Evolutionary conservation across 2,329 filamentous ascomycete species (phyloP).

Genomic region (Cryphonectria radicalis): DNA sequence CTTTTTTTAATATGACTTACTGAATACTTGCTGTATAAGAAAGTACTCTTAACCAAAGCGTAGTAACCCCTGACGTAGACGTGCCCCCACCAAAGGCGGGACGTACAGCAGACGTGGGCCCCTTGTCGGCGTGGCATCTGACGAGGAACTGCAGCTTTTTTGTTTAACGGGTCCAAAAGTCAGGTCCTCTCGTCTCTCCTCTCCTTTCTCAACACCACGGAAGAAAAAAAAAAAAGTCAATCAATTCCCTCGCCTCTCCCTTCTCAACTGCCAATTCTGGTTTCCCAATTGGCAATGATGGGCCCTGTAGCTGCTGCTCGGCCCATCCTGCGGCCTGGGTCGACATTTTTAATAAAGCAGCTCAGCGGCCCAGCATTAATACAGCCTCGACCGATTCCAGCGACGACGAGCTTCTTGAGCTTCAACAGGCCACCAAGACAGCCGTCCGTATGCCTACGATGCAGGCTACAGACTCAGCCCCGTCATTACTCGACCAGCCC

Average conservation of each 20-base stretch:
- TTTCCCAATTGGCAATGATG: conserved; percentile 26
- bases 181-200: background rate
- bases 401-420: conserved; percentile 18
- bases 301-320: conserved; percentile 30
- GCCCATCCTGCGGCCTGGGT: conserved; percentile 28
- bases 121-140: conserved; percentile 13
- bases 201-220: background rate
- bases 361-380: conserved; percentile 29
- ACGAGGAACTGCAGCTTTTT: background rate
- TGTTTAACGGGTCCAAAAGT: background rate
- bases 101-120: background rate
- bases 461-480: conserved; percentile 32
- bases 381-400: conserved; percentile 14
- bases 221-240: background rate
- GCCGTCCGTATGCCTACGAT: conserved; percentile 38
- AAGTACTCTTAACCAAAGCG: background rate
- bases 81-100: conserved; percentile 3
- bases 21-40: too few relatives aligned
- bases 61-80: conserved; percentile 6
- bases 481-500: conserved; percentile 40
- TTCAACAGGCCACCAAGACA: background rate
- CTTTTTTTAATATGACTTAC: too few relatives aligned
- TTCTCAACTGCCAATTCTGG: conserved; percentile 14
- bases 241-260: background rate
- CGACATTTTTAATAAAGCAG: conserved; percentile 27